Percentiles rank a stretch among this genome's conserved stretches.
phyloP scores from a whole-genome alignment of 306 rosid species.

The Heteromeles arbutifolia region DNA sequence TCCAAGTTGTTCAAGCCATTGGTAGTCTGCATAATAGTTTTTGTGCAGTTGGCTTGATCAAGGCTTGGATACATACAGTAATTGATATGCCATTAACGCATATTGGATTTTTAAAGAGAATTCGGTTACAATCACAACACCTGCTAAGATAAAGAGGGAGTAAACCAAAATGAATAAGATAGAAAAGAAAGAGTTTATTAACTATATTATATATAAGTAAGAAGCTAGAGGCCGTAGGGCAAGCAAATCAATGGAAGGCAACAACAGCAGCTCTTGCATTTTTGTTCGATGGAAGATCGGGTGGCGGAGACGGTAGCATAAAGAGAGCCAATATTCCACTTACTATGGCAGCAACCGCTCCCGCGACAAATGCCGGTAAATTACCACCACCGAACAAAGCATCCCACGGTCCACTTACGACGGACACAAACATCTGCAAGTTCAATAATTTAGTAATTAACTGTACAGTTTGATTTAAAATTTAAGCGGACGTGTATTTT shows the following conservation, averaged over 20 bases:
- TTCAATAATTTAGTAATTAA: neutral
- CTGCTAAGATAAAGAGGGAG: neutral
- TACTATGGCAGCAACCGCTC: conserved; percentile 45
- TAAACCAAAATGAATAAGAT: neutral
- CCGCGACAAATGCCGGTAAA: conserved; percentile 80
- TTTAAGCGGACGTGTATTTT: neutral
- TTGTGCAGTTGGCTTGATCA: too few species aligned
- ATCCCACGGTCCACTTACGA: conserved; percentile 71
- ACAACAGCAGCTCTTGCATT: conserved; percentile 6
- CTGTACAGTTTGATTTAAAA: neutral
- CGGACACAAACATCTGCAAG: conserved; percentile 62
- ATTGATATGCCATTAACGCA: neutral
- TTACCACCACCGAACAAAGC: conserved; percentile 74
- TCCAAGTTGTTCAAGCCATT: too few species aligned
- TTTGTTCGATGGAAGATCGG: conserved; percentile 32
- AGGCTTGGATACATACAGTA: neutral
- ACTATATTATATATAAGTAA: neutral
- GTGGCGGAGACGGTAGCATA: conserved; percentile 65
- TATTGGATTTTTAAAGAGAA: too few species aligned
- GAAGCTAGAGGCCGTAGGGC: neutral
- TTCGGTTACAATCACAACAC: neutral
- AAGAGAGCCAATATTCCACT: conserved; percentile 56
- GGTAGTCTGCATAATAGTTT: too few species aligned
- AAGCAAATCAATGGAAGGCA: conserved; percentile 30
- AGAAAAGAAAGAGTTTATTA: neutral